phyloP scores from a whole-genome alignment of 495 filamentous ascomycete genomes.

The Neurospora tetraspora region DNA sequence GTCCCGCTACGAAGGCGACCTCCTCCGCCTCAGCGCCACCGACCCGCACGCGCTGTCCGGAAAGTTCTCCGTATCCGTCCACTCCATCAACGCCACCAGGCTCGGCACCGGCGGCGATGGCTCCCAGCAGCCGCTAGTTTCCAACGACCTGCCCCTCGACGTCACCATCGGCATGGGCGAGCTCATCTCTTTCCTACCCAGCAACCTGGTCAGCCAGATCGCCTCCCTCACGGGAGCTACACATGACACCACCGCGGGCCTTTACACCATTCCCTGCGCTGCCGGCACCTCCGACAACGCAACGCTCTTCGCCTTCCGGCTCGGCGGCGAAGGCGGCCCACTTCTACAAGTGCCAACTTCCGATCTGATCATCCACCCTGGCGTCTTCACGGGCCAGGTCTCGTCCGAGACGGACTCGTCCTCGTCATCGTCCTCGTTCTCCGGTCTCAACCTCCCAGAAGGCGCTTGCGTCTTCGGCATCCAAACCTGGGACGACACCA shows the following conservation, averaged over 20 bases:
- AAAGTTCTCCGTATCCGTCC: conserved; percentile 58
- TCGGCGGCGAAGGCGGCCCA: conserved; percentile 37
- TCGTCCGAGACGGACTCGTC: conserved; percentile 18
- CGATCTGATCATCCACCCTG: conserved; percentile 51
- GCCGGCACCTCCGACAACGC: conserved; percentile 28
- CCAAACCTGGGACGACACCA: conserved; percentile 14
- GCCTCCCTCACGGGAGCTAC: conserved; percentile 49
- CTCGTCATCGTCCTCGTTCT: not conserved
- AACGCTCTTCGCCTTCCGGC: conserved; percentile 49
- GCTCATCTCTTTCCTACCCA: conserved; percentile 64
- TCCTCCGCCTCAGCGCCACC: conserved; percentile 47
- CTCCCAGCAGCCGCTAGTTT: conserved; percentile 30
- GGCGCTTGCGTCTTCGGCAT: conserved; percentile 57
- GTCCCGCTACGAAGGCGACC: conserved; percentile 55
- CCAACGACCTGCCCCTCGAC: conserved; percentile 56
- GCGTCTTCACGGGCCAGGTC: conserved; percentile 21
- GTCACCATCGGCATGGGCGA: conserved; percentile 45
- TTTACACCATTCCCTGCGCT: conserved; percentile 56
- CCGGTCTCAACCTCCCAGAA: not conserved
- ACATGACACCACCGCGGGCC: conserved; percentile 29
- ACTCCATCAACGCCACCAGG: conserved; percentile 18
- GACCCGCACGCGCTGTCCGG: conserved; percentile 23
- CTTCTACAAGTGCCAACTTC: conserved; percentile 52
- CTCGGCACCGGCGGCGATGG: conserved; percentile 12
- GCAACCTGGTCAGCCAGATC: conserved; percentile 44